Evolutionary conservation across 1,284 basidiomycete genomes (phyloP).

Genomic region (Ustilago vetiveriae): DNA sequence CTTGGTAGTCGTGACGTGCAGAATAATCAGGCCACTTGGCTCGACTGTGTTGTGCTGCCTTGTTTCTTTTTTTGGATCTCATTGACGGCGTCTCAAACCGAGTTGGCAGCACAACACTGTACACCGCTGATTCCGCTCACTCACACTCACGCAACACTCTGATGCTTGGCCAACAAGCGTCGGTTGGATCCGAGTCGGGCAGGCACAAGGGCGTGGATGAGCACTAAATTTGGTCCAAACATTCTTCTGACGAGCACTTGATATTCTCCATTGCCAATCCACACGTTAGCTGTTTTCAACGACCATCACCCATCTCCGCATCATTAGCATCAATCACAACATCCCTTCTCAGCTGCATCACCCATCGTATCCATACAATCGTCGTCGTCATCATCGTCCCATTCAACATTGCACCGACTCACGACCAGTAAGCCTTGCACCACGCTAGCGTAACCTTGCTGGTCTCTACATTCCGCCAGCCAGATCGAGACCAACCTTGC

Average conservation of each 20-base stretch:
- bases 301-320: too few relatives aligned
- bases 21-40: too few relatives aligned
- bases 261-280: not conserved
- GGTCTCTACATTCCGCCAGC: slow-evolving; percentile 8
- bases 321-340: too few relatives aligned
- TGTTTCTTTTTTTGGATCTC: too few relatives aligned
- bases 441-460: slow-evolving; percentile 8
- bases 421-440: slow-evolving; percentile 24
- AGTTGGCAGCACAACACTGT: not conserved
- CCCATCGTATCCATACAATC: too few relatives aligned
- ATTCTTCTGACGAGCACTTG: not conserved
- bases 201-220: slow-evolving; percentile 11
- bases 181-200: not conserved
- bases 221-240: slow-evolving; percentile 11
- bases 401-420: not conserved
- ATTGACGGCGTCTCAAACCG: too few relatives aligned
- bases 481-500: not conserved
- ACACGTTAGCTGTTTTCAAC: too few relatives aligned
- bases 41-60: too few relatives aligned
- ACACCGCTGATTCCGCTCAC: not conserved
- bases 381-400: too few relatives aligned
- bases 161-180: too few relatives aligned
- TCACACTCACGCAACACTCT: not conserved
- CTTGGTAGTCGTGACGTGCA: too few relatives aligned
- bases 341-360: too few relatives aligned